Evolutionary conservation across 768 basidiomycete species (phyloP).

Genomic region (Lentinula raphanica): DNA sequence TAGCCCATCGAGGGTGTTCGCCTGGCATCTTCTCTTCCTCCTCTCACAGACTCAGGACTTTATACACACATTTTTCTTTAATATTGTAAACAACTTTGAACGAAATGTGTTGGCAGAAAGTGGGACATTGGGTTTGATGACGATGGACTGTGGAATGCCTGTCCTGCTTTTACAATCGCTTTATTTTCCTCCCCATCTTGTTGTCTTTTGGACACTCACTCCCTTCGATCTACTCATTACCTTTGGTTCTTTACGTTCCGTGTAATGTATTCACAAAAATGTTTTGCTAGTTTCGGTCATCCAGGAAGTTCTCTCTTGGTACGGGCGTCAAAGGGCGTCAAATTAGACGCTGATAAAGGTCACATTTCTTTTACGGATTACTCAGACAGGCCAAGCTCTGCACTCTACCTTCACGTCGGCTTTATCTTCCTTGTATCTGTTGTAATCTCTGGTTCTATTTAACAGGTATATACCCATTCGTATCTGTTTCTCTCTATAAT

Average conservation of each 20-base stretch:
- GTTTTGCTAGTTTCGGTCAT: no score
- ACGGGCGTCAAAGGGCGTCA: no score
- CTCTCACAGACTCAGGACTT: neutral
- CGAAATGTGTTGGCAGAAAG: neutral
- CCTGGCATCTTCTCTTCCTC: neutral
- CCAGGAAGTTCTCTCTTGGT: no score
- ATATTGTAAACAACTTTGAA: neutral
- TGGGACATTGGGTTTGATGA: neutral
- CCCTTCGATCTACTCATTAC: neutral
- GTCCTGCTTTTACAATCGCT: neutral
- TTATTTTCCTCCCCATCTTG: neutral
- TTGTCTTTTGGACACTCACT: neutral
- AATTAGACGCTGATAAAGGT: no score
- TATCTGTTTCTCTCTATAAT: neutral
- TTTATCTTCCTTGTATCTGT: neutral
- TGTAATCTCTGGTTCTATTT: neutral
- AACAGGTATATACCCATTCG: neutral
- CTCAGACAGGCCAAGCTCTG: no score
- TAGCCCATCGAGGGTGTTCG: neutral
- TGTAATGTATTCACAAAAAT: neutral
- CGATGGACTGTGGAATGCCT: neutral
- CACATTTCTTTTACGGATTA: no score
- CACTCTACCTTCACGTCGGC: no score
- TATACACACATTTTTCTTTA: neutral
- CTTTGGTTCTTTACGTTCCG: neutral